Conservation (phyloP, 2,329 filamentous ascomycete species). For the Penicillium hordei region DNA sequence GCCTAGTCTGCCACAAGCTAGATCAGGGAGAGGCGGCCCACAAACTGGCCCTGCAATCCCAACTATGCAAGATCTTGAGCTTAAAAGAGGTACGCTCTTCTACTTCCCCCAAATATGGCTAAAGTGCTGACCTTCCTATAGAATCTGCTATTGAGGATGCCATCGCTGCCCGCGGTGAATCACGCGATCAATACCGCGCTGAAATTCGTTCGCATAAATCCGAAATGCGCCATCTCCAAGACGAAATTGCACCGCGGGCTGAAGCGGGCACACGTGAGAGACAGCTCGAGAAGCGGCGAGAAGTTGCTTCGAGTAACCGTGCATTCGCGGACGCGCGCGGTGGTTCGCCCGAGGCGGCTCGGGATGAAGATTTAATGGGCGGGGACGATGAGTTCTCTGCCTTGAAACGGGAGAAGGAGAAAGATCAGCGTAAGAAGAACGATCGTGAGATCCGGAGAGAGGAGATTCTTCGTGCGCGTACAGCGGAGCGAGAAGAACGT, state of each 20-base stretch:
- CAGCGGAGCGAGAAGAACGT: conserved; percentile 77
- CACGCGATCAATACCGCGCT: conserved; percentile 40
- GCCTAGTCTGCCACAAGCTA: conserved; percentile 48
- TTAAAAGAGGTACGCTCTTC: conserved; percentile 45
- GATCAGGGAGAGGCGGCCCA: conserved; percentile 12
- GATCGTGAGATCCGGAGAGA: conserved; percentile 81
- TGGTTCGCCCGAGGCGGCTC: conserved; percentile 65
- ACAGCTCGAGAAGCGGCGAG: conserved; percentile 78
- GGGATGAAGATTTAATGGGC: conserved; percentile 73
- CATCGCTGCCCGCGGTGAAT: conserved; percentile 29
- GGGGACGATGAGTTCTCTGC: conserved; percentile 59
- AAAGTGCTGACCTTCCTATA: conserved; percentile 8
- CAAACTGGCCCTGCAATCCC: conserved; percentile 64
- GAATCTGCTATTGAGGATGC: conserved; percentile 36
- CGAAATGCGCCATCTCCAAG: conserved; percentile 44
- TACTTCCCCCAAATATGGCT: background rate
- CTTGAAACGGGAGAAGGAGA: conserved; percentile 66
- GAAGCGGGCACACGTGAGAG: conserved; percentile 81
- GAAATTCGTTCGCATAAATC: conserved; percentile 53
- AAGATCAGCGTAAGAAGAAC: conserved; percentile 71
- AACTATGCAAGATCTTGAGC: conserved; percentile 68
- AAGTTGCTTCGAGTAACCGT: conserved; percentile 69
- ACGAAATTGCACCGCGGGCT: conserved; percentile 79
- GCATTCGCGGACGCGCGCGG: conserved; percentile 60
- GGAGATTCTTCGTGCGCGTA: conserved; percentile 71